Evolutionary conservation across 352 stramenopile genomes (phyloP), one percentile per base, ranked within the genome.

Genomic region (Globisporangium rhizosaccharum): DNA sequence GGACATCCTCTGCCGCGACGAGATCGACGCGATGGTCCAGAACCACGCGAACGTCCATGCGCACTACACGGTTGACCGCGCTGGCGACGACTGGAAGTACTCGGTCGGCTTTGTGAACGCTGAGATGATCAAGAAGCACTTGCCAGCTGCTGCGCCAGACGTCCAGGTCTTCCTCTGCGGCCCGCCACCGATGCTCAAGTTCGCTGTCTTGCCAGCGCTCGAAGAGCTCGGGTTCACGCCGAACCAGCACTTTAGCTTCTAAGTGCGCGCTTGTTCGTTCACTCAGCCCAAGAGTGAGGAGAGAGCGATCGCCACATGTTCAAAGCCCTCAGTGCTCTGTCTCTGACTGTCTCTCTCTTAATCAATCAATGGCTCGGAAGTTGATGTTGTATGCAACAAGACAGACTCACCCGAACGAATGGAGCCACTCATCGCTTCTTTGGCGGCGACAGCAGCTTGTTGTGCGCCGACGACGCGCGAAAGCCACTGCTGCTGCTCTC

Each of bases 111-210:
- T 98, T 63, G 96, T 99, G 49, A 94, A 75, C 18, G 92, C 91
- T 36, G 87, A 93, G 14, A 98, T 99, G 96, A 97, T 98, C 74
- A 77, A 87, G 59, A 71, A 79, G 53, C 83, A 98, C 73, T 67
- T 99, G 48, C 92, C 90, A 20, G 72, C 69, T 37, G 78, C 93
- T 15, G 76, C 62, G 11, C 58, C 79, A 25, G 90, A 93, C 62
- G 88, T 75, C 47, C 75, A 96, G 66, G 88, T 98, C 56, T 96
- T 99, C 67, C 96, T 99, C 81, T 99, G 97, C 75, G 97, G 97
- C 39, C 97, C 97, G 33, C 96, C 97, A 51, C 93, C 96, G 18
- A 99, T 99, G 97, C 95, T 99, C 66, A 98, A 99, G 79, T 98
- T 98, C 74, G 96, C 96, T 10, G 98, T 98, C 59, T 68, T 97